A percentile compares a stretch with the other conserved stretches of the same genome.
Conservation (phyloP, 805 yeast genomes). For the Debaryomyces prosopidis region DNA sequence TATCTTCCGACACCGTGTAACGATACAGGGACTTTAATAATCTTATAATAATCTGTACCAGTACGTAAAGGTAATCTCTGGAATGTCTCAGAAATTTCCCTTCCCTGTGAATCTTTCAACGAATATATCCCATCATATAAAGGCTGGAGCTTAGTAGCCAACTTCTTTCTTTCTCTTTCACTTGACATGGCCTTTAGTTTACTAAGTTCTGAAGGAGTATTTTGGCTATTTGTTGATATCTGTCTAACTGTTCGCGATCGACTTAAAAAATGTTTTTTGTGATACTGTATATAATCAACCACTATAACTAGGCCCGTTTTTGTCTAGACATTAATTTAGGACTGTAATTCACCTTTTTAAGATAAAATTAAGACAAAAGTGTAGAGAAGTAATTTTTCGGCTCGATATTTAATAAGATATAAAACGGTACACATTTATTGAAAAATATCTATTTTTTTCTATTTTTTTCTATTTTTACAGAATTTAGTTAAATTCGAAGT, state of each 20-base stretch:
- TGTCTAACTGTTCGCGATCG: not conserved
- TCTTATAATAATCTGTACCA: slow-evolving; percentile 76
- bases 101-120: slow-evolving; percentile 43
- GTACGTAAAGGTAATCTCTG: slow-evolving; percentile 72
- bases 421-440: no score
- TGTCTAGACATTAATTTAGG: no score
- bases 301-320: not conserved
- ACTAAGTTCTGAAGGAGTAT: not conserved
- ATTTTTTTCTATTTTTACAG: no score
- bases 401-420: no score
- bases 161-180: slow-evolving; percentile 41
- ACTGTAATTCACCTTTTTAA: no score
- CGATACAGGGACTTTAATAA: slow-evolving; percentile 80
- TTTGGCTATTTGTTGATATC: not conserved
- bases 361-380: no score
- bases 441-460: no score
- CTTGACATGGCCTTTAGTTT: slow-evolving; percentile 21
- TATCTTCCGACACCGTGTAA: slow-evolving; percentile 67
- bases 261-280: no score
- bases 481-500: no score
- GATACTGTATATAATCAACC: not conserved
- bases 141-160: slow-evolving; percentile 28
- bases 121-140: slow-evolving; percentile 41
- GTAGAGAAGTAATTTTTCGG: no score
- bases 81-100: slow-evolving; percentile 55